Conservation (phyloP, 2,329 filamentous ascomycete species). For the Colletotrichum sp. region DNA sequence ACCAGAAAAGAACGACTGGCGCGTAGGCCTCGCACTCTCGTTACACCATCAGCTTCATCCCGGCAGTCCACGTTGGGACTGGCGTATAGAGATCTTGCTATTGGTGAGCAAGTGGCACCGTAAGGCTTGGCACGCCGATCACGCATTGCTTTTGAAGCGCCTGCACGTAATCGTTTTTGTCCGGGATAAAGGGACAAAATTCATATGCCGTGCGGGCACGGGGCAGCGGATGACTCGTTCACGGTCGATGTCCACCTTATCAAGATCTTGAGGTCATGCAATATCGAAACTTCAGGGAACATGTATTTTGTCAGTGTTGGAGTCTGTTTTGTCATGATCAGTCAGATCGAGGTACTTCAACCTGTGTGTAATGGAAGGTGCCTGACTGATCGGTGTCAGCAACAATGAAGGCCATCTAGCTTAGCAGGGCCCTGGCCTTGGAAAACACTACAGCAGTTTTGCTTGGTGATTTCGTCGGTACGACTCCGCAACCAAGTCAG, state of each 20-base stretch:
- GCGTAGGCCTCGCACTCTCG: neutral
- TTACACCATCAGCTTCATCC: neutral
- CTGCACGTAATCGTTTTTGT: neutral
- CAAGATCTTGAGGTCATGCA: neutral
- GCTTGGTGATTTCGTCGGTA: too few relatives aligned
- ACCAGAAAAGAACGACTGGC: neutral
- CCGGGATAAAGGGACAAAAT: neutral
- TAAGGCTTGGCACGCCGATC: slow-evolving; percentile 2
- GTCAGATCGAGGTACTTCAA: fast-evolving
- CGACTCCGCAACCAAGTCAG: too few relatives aligned
- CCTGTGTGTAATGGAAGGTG: neutral
- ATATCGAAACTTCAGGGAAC: neutral
- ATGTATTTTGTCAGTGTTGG: neutral
- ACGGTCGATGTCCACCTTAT: neutral
- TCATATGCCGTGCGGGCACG: neutral
- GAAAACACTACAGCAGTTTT: too few relatives aligned
- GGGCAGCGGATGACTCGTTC: neutral
- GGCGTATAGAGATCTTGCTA: slow-evolving; percentile 5
- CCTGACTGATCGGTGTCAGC: too few relatives aligned
- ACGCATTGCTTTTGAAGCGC: neutral
- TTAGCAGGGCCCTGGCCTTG: too few relatives aligned
- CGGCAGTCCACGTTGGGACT: neutral
- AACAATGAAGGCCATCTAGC: too few relatives aligned
- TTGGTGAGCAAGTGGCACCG: neutral
- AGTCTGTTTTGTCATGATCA: neutral